These are phyloP conservation scores for Opeltia flavorubescens DNA, from an alignment of 495 filamentous ascomycete species.

Conservation along the genomic window DNA sequence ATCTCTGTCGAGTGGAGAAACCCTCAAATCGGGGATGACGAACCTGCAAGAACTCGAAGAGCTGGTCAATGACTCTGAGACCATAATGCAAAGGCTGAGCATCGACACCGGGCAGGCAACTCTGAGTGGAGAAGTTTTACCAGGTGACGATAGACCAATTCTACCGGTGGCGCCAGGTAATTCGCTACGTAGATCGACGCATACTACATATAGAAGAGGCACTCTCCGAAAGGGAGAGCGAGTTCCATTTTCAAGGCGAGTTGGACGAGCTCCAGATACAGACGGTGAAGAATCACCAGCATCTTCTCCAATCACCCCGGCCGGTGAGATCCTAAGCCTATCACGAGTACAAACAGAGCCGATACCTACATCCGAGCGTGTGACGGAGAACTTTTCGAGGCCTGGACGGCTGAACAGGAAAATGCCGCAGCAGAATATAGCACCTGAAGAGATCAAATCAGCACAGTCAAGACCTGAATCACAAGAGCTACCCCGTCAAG, in stretches of 20 bases:
- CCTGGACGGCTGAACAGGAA: slow-evolving; percentile 11
- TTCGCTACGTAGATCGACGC: slow-evolving; percentile 74
- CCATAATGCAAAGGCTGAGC: slow-evolving; percentile 50
- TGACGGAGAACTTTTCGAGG: slow-evolving; percentile 16
- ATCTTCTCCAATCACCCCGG: slow-evolving; percentile 23
- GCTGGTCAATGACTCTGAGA: slow-evolving; percentile 68
- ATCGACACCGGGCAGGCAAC: slow-evolving; percentile 29
- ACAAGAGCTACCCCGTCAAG: slow-evolving; percentile 5
- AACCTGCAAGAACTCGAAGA: slow-evolving; percentile 59
- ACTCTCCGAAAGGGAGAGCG: slow-evolving; percentile 70
- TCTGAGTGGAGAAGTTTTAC: slow-evolving; percentile 25
- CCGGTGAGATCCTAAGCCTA: slow-evolving; percentile 40
- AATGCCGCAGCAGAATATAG: slow-evolving; percentile 8
- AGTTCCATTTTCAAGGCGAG: slow-evolving; percentile 61
- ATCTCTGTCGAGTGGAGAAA: slow-evolving; percentile 39
- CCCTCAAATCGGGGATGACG: slow-evolving; percentile 41
- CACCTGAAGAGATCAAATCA: slow-evolving; percentile 6
- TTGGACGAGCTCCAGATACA: slow-evolving; percentile 44
- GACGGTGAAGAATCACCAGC: slow-evolving; percentile 39
- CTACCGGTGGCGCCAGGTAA: slow-evolving; percentile 50
- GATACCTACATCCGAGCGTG: slow-evolving; percentile 22
- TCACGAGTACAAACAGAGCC: slow-evolving; percentile 68
- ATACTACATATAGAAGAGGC: slow-evolving; percentile 82
- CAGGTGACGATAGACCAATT: slow-evolving; percentile 78
- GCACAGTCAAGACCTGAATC: slow-evolving; percentile 3